These are phyloP conservation scores for Scytalidium sp. DNA, from an alignment of 2,329 filamentous ascomycete genomes.

Conservation along the genomic window DNA sequence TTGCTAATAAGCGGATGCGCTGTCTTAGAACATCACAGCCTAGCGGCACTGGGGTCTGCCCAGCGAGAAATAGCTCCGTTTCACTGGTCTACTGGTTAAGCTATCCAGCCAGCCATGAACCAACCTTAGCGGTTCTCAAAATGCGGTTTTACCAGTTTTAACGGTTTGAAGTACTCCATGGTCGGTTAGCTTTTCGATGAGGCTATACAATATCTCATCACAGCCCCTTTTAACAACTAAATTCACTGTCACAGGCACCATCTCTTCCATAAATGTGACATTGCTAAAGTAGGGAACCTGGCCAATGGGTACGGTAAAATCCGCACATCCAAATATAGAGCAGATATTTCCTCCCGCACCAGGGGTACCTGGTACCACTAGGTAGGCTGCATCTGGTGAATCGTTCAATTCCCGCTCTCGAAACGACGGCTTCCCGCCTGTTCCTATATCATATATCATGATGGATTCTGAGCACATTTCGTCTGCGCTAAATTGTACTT, in stretches of 20 bases:
- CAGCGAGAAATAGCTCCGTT: no score
- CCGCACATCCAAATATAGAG: conserved; percentile 34
- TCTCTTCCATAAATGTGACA: conserved; percentile 35
- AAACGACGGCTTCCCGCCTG: conserved; percentile 36
- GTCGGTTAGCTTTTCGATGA: conserved; percentile 37
- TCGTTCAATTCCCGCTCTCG: conserved; percentile 32
- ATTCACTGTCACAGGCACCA: conserved; percentile 39
- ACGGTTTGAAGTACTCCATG: conserved; percentile 34
- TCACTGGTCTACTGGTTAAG: no score
- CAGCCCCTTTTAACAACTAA: conserved; percentile 40
- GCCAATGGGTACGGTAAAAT: conserved; percentile 40
- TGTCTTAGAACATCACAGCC: no score
- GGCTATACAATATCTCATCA: conserved; percentile 38
- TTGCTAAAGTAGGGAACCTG: conserved; percentile 37
- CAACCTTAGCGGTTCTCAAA: not conserved
- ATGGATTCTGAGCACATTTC: conserved; percentile 37
- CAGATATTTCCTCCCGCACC: conserved; percentile 31
- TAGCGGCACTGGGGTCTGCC: no score
- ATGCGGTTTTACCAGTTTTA: conserved; percentile 28
- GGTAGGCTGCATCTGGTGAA: conserved; percentile 27
- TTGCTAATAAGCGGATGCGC: no score
- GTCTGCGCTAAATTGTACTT: conserved; percentile 32
- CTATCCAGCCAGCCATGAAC: no score
- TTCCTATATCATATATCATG: conserved; percentile 40
- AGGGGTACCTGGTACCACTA: conserved; percentile 28